A percentile compares a stretch with the other conserved stretches of the same genome.
These are phyloP conservation scores for Fusarium redolens DNA, from an alignment of 2,329 filamentous ascomycete genomes.

Conservation along the genomic window DNA sequence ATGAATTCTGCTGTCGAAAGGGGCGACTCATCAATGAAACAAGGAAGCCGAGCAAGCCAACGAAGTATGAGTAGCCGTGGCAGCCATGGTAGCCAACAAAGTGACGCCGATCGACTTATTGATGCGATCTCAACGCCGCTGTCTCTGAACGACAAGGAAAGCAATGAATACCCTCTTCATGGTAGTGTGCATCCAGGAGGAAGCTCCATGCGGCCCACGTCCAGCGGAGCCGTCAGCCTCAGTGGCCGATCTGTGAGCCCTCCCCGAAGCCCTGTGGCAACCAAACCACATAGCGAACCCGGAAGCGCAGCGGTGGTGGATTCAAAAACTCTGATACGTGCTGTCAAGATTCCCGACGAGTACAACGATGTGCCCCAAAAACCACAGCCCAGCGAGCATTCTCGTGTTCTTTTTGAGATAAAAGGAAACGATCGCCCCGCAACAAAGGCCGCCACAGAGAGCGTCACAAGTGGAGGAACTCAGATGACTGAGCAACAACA, in stretches of 20 bases:
- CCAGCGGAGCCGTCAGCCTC: constrained; percentile 5
- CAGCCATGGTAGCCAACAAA: constrained; percentile 62
- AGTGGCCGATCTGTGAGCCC: constrained; percentile 30
- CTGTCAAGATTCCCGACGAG: constrained; percentile 63
- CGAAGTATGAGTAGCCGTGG: constrained; percentile 55
- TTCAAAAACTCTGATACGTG: constrained; percentile 58
- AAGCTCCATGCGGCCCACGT: constrained; percentile 18
- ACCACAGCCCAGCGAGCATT: constrained; percentile 48
- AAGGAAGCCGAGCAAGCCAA: constrained; percentile 37
- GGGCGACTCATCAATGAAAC: constrained; percentile 16
- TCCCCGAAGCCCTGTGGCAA: constrained; percentile 12
- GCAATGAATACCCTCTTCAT: constrained; percentile 45
- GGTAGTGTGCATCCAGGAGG: constrained; percentile 23
- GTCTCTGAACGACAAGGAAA: constrained; percentile 52
- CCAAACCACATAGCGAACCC: constrained; percentile 41
- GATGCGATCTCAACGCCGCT: constrained; percentile 75
- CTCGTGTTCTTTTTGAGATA: constrained; percentile 56
- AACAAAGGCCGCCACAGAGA: constrained; percentile 35
- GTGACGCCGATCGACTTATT: constrained; percentile 77
- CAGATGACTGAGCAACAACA: constrained; percentile 29
- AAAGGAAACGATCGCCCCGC: constrained; percentile 24
- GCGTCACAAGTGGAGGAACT: constrained; percentile 38
- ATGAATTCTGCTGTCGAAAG: constrained; percentile 22
- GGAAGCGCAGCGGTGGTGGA: constrained; percentile 57
- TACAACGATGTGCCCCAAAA: constrained; percentile 50